phyloP scores from a whole-genome alignment of 805 yeast genomes.

The Lachancea nothofagi region DNA sequence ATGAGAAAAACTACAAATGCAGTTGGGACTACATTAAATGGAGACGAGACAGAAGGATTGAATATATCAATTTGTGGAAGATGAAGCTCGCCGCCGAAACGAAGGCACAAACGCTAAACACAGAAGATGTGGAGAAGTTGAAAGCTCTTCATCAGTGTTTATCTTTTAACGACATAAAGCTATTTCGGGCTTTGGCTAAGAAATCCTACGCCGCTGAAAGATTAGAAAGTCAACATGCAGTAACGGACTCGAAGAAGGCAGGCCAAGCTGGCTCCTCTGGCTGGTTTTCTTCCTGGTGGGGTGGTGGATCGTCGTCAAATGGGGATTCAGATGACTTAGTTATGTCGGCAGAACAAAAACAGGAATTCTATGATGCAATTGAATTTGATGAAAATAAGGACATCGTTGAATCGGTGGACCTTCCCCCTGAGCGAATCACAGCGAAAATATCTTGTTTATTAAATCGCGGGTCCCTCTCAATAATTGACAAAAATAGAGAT shows the following conservation, averaged over 20 bases:
- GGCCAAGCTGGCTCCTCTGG: conserved; percentile 35
- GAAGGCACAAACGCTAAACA: conserved; percentile 26
- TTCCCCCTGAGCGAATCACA: conserved; percentile 71
- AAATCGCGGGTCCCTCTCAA: conserved; percentile 69
- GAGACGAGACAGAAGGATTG: conserved; percentile 65
- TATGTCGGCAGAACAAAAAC: conserved; percentile 79
- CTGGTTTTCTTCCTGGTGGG: conserved; percentile 73
- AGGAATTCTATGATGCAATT: conserved; percentile 88
- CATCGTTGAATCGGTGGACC: conserved; percentile 41
- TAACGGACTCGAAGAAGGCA: conserved; percentile 13
- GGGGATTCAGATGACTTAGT: conserved; percentile 38
- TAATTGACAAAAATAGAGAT: conserved; percentile 35
- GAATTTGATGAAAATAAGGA: conserved; percentile 72
- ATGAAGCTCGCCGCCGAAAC: conserved; percentile 40
- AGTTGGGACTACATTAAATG: conserved; percentile 77
- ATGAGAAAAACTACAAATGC: conserved; percentile 74
- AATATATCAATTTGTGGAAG: conserved; percentile 66
- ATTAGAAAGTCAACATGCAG: conserved; percentile 17
- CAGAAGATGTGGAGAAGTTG: conserved; percentile 39
- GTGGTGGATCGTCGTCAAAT: conserved; percentile 30
- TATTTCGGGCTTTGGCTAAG: conserved; percentile 78
- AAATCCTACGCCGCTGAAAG: conserved; percentile 57
- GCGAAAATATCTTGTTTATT: conserved; percentile 62
- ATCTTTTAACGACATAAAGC: conserved; percentile 71
- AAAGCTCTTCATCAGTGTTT: conserved; percentile 53